phyloP scores from a whole-genome alignment of 202 grass and related monocot genomes.

The Bolboschoenoplectus hybrid region DNA sequence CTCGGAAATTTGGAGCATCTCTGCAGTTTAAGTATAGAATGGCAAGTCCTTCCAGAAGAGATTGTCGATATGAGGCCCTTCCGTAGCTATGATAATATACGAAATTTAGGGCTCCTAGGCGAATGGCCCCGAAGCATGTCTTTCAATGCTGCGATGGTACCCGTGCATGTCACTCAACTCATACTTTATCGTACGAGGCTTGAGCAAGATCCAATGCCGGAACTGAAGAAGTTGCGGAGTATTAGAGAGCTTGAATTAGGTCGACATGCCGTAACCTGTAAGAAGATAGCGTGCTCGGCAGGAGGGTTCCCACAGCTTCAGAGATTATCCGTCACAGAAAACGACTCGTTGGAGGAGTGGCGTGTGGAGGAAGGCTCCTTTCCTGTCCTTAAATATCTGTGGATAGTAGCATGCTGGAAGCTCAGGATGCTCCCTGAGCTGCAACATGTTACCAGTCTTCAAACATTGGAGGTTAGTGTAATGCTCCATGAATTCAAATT shows the following conservation, averaged over 20 bases:
- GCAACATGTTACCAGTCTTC: slow-evolving; percentile 20
- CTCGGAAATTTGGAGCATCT: slow-evolving; percentile 21
- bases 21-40: slow-evolving; percentile 15
- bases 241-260: slow-evolving; percentile 25
- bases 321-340: neutral
- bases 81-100: slow-evolving; percentile 30
- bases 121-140: slow-evolving; percentile 21
- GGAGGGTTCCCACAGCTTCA: slow-evolving; percentile 20
- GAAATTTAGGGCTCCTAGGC: slow-evolving; percentile 4
- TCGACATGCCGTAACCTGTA: slow-evolving; percentile 20
- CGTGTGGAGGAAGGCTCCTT: slow-evolving; percentile 16
- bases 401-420: slow-evolving; percentile 27
- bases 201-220: slow-evolving; percentile 30
- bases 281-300: neutral
- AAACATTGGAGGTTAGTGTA: neutral
- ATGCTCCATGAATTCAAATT: slow-evolving; percentile 20
- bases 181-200: slow-evolving; percentile 8
- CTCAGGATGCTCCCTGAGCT: slow-evolving; percentile 25
- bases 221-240: slow-evolving; percentile 9
- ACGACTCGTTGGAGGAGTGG: slow-evolving; percentile 18
- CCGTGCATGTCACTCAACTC: neutral
- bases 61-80: slow-evolving; percentile 29
- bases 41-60: slow-evolving; percentile 28
- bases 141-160: slow-evolving; percentile 13
- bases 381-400: slow-evolving; percentile 2